Conservation (phyloP, 1,284 basidiomycete genomes). For the Ustilago crameri region DNA sequence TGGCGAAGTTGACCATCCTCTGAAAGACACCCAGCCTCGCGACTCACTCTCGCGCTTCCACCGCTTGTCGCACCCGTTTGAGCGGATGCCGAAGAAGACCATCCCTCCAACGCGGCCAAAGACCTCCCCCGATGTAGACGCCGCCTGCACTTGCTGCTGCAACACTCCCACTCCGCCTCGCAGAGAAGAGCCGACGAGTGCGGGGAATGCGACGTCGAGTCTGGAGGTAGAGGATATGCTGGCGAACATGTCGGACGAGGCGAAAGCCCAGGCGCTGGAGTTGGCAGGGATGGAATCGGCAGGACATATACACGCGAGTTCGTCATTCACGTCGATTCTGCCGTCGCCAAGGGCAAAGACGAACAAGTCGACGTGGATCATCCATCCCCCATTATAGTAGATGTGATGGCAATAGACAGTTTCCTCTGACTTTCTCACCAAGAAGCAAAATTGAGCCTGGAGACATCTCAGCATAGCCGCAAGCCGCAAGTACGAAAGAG, state of each 20-base stretch:
- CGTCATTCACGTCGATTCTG: not conserved
- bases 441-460: too few species aligned
- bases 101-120: not conserved
- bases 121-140: not conserved
- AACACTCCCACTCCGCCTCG: too few species aligned
- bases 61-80: slow-evolving; percentile 10
- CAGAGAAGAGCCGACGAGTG: not conserved
- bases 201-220: not conserved
- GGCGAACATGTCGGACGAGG: slow-evolving; percentile 38
- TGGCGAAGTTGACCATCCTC: slow-evolving; percentile 10
- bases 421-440: too few species aligned
- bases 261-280: slow-evolving; percentile 16
- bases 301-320: not conserved
- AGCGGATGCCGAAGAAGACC: not conserved
- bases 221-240: slow-evolving; percentile 27
- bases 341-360: not conserved
- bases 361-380: slow-evolving; percentile 15
- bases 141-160: slow-evolving; percentile 1
- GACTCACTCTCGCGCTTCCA: not conserved
- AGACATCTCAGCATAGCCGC: too few species aligned
- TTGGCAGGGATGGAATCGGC: slow-evolving; percentile 31
- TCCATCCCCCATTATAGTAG: slow-evolving; percentile 29
- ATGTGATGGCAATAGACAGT: too few species aligned
- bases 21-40: not conserved
- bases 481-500: too few species aligned